Conservation (phyloP, 805 yeast species). For the Grigorovia yakushimaensis region DNA sequence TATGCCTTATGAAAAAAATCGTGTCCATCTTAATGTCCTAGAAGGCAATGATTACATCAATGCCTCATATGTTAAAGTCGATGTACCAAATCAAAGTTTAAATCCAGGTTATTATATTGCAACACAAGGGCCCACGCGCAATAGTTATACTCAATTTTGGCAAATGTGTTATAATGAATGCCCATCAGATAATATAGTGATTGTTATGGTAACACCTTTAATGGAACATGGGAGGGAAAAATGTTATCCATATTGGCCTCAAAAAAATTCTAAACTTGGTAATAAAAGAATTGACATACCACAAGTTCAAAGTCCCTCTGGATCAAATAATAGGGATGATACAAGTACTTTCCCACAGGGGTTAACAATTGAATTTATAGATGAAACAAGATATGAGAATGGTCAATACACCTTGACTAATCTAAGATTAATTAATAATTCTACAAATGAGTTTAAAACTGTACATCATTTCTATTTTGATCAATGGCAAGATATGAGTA, state of each 20-base stretch:
- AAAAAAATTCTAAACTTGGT: slow-evolving; percentile 7
- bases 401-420: slow-evolving; percentile 18
- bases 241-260: slow-evolving; percentile 75
- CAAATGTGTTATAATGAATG: slow-evolving; percentile 60
- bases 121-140: slow-evolving; percentile 68
- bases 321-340: slow-evolving; percentile 10
- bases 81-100: slow-evolving; percentile 16
- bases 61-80: slow-evolving; percentile 55
- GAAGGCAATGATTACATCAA: slow-evolving; percentile 59
- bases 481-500: slow-evolving; percentile 79
- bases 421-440: slow-evolving; percentile 12
- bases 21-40: slow-evolving; percentile 35
- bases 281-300: slow-evolving; percentile 6
- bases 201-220: slow-evolving; percentile 70
- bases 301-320: slow-evolving; percentile 17
- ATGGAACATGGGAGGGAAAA: slow-evolving; percentile 61
- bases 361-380: slow-evolving; percentile 14
- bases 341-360: slow-evolving; percentile 15
- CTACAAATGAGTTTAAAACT: slow-evolving; percentile 29
- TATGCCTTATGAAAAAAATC: slow-evolving; percentile 53
- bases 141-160: slow-evolving; percentile 83
- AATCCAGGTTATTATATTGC: slow-evolving; percentile 44
- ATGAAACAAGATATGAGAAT: slow-evolving; percentile 14
- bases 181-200: slow-evolving; percentile 43
- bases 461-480: slow-evolving; percentile 61